phyloP scores from a whole-genome alignment of 1,284 basidiomycete genomes.

The Papiliotrema nemorosa region DNA sequence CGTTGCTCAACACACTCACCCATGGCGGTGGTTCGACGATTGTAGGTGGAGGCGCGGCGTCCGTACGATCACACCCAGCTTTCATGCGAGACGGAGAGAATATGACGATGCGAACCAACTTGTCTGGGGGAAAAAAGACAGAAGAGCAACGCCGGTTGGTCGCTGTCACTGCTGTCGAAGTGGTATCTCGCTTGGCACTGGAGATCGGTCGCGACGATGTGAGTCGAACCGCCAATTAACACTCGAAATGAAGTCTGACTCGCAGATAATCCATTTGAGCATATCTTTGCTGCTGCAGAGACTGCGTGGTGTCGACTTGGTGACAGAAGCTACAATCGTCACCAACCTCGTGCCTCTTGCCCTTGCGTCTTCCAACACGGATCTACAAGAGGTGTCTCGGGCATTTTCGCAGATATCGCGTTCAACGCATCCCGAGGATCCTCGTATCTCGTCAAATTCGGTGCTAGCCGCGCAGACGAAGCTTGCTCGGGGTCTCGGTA shows the following conservation, averaged over 20 bases:
- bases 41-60: conserved; percentile 20
- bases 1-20: conserved; percentile 86
- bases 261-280: conserved; percentile 73
- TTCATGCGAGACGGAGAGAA: conserved; percentile 7
- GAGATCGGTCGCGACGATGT: conserved; percentile 80
- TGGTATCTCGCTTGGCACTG: conserved; percentile 75
- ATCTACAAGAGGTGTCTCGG: conserved; percentile 80
- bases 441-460: conserved; percentile 79
- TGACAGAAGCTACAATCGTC: conserved; percentile 84
- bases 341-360: conserved; percentile 89
- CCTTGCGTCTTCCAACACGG: conserved; percentile 67
- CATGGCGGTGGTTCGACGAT: conserved; percentile 58
- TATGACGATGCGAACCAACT: conserved; percentile 15
- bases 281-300: conserved; percentile 91
- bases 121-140: conserved; percentile 47
- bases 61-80: conserved; percentile 21
- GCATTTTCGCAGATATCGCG: conserved; percentile 83
- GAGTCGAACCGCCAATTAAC: conserved; percentile 12
- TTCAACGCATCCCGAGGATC: conserved; percentile 76
- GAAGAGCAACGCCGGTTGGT: conserved; percentile 82
- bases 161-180: conserved; percentile 84
- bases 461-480: conserved; percentile 84
- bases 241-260: background rate
- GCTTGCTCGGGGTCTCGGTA: conserved; percentile 68
- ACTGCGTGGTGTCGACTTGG: conserved; percentile 74